These are phyloP conservation scores for Xylaria scruposa DNA, from an alignment of 495 filamentous ascomycete genomes.

Conservation along the genomic window DNA sequence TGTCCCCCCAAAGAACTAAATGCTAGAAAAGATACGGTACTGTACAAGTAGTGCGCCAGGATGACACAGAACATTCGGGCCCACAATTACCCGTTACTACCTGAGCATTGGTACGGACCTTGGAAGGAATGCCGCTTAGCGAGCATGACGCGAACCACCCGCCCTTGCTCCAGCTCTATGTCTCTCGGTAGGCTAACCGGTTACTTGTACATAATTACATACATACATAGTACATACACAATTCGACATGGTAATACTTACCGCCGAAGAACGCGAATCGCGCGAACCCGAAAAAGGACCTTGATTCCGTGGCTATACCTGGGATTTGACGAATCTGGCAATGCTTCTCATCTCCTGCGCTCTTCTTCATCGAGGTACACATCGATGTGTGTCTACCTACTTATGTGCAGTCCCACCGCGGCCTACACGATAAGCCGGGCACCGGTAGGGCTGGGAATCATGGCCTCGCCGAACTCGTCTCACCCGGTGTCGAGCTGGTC, in stretches of 20 bases:
- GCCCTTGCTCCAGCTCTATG: too few species aligned
- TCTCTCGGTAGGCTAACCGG: slow-evolving; percentile 14
- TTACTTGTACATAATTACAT: not conserved
- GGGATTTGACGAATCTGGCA: not conserved
- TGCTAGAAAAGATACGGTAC: not conserved
- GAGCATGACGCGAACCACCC: not conserved
- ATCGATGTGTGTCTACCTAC: too few species aligned
- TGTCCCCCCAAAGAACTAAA: not conserved
- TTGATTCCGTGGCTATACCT: not conserved
- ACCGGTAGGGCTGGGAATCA: slow-evolving; percentile 9
- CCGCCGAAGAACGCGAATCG: not conserved
- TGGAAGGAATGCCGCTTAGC: slow-evolving; percentile 14
- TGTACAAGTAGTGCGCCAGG: not conserved
- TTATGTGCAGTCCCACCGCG: not conserved
- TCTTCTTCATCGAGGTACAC: not conserved
- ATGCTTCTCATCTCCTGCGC: slow-evolving; percentile 4
- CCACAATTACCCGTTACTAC: slow-evolving; percentile 15
- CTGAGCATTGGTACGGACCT: not conserved
- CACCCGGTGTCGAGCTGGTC: not conserved
- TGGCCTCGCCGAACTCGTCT: not conserved
- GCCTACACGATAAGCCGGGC: not conserved
- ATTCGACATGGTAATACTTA: not conserved
- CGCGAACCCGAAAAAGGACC: slow-evolving; percentile 9
- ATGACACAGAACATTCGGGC: not conserved
- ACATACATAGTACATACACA: too few species aligned